Percentiles rank a stretch among this genome's conserved stretches.
These are phyloP conservation scores for Ceratobasidium papillatum DNA, from an alignment of 1,284 basidiomycete species.

Conservation along the genomic window DNA sequence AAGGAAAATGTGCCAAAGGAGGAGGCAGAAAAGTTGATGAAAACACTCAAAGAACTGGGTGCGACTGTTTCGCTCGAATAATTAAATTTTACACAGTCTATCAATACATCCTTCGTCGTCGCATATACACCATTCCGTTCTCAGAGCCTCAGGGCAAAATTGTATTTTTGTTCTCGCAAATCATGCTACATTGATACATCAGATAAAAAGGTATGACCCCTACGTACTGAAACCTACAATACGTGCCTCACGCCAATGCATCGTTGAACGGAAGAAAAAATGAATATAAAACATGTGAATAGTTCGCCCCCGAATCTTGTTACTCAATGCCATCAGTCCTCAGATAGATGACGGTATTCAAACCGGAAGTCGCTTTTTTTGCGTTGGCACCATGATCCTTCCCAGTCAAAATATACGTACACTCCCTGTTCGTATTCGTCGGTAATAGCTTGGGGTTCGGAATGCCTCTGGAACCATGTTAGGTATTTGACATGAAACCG, in stretches of 20 bases:
- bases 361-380: constrained; percentile 99
- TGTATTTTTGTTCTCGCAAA: constrained; percentile 31
- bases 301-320: neutral
- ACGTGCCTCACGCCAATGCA: constrained; percentile 40
- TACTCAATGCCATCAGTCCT: constrained; percentile 63
- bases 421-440: constrained; percentile 99
- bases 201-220: constrained; percentile 36
- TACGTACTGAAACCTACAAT: constrained; percentile 42
- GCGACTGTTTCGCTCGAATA: constrained; percentile 87
- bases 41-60: constrained; percentile 88
- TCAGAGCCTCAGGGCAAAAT: constrained; percentile 11
- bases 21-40: constrained; percentile 96
- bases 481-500: constrained; percentile 99
- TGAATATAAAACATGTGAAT: constrained; percentile 33
- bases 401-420: constrained; percentile 97
- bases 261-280: constrained; percentile 30
- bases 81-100: constrained; percentile 46
- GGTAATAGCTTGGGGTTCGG: constrained; percentile 98
- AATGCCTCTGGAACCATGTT: constrained; percentile 99
- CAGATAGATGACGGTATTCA: constrained; percentile 90
- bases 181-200: constrained; percentile 35
- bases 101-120: neutral
- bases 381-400: constrained; percentile 96
- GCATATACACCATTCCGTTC: constrained; percentile 8
- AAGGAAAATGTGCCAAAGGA: constrained; percentile 98